Evolutionary conservation across 805 yeast genomes (phyloP).

Genomic region (Saturnispora diversa): DNA sequence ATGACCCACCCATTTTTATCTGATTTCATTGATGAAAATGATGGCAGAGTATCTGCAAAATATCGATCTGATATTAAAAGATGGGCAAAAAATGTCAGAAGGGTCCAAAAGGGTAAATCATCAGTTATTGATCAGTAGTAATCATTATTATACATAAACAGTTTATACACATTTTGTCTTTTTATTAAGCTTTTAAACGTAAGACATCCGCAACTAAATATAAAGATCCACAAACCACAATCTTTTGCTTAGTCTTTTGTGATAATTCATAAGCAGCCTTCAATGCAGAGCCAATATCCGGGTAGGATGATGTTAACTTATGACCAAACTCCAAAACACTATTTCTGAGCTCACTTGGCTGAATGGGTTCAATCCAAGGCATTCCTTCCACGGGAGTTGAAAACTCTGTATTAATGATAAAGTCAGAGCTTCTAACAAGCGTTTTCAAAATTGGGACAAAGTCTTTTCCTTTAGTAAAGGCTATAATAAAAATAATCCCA

Average conservation of each 20-base stretch:
- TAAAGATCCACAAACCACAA: constrained; percentile 63
- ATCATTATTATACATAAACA: too few relatives aligned
- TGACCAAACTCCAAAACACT: constrained; percentile 16
- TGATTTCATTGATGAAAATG: constrained; percentile 23
- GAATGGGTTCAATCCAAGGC: constrained; percentile 79
- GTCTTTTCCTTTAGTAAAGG: constrained; percentile 69
- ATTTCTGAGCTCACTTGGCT: constrained; percentile 27
- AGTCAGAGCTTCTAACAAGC: constrained; percentile 51
- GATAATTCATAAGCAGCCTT: constrained; percentile 17
- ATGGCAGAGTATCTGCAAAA: constrained; percentile 21
- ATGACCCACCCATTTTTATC: constrained; percentile 33
- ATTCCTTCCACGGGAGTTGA: constrained; percentile 63
- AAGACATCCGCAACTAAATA: constrained; percentile 56
- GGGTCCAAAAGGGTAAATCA: constrained; percentile 32
- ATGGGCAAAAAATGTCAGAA: constrained; percentile 33
- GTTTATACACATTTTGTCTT: background rate
- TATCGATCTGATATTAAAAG: constrained; percentile 26
- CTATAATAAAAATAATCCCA: constrained; percentile 52
- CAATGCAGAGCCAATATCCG: constrained; percentile 25
- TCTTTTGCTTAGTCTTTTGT: constrained; percentile 12
- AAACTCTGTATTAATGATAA: constrained; percentile 56
- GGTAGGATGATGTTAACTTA: constrained; percentile 16
- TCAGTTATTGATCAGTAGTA: too few relatives aligned
- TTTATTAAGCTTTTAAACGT: constrained; percentile 21
- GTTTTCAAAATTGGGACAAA: constrained; percentile 28